These are phyloP conservation scores for Dactylellina parvicollis DNA, from an alignment of 2,329 filamentous ascomycete species.

Conservation along the genomic window DNA sequence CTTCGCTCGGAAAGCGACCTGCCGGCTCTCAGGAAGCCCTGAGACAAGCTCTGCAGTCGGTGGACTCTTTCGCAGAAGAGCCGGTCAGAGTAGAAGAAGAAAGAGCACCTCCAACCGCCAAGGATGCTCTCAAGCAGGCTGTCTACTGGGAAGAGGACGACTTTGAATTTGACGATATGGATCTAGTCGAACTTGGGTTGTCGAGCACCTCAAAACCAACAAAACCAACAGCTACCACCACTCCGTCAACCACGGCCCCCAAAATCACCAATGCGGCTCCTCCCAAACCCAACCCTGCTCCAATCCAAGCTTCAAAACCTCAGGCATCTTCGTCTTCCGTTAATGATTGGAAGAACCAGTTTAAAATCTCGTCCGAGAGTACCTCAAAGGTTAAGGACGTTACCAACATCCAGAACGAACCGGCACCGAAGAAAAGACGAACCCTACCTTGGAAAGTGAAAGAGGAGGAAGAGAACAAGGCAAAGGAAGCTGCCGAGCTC, in stretches of 20 bases:
- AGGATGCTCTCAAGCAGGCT: constrained; percentile 45
- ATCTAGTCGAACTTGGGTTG: constrained; percentile 39
- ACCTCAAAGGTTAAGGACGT: neutral
- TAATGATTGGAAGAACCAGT: constrained; percentile 42
- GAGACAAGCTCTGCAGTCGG: constrained; percentile 37
- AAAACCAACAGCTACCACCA: neutral
- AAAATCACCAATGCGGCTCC: neutral
- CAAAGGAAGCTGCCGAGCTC: constrained; percentile 34
- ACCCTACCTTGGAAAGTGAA: constrained; percentile 40
- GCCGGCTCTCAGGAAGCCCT: constrained; percentile 47
- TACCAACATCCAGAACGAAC: constrained; percentile 28
- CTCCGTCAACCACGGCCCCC: constrained; percentile 1
- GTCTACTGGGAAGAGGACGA: constrained; percentile 53
- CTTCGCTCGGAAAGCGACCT: constrained; percentile 36
- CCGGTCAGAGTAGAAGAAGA: constrained; percentile 24
- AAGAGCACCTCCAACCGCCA: constrained; percentile 33
- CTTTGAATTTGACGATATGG: constrained; percentile 53
- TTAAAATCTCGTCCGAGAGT: constrained; percentile 17
- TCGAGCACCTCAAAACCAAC: constrained; percentile 9
- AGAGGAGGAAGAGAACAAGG: constrained; percentile 31
- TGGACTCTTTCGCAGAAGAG: constrained; percentile 39
- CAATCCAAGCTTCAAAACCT: neutral
- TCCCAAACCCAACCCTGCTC: neutral
- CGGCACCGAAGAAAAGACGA: constrained; percentile 31
- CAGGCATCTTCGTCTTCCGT: neutral